Evolutionary conservation across 441 rosid species (phyloP), one percentile per base, ranked within the genome.

Genomic region (Populus hybrid): DNA sequence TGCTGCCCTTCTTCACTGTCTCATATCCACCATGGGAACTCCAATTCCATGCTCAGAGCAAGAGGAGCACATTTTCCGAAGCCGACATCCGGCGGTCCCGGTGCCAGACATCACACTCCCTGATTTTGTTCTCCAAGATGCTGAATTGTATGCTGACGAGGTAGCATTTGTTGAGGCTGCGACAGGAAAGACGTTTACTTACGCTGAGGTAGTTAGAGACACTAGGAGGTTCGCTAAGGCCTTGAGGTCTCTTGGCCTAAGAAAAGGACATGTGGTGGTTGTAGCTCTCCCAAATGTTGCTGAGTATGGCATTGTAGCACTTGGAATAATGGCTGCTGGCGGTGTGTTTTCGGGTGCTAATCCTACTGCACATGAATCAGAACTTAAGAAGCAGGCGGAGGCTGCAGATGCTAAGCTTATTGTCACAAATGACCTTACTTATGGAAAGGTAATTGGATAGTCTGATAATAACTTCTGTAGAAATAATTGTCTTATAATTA

Each of bases 291-390:
- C 99, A 5, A 94, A 94, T 59, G 78, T 93, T 11, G 97, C 96
- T 0, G 98, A 93, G 82, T 96, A 93, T 75, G 98, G 88, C 72
- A 88, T 90, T 24, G 87, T 91, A 30, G 97, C 88, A 0, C 88
- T 94, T 1, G 97, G 96, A 20, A 89, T 94, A 69, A 95, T 94
- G 99, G 88, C 99, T 14, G 90, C 94, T 8, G 95, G 97, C 11
- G 94, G 90, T 18, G 92, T 96, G 30, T 94, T 92, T 81, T 96
- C 98, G 0, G 99, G 98, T 2, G 93, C 91, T 57, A 94, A 95
- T 81, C 99, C 99, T 0, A 74, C 94, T 0, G 87, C 91, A 30
- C 95, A 87, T 46, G 85, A 87, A 18, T 92, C 94, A 0, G 97
- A 95, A 73, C 86, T 93, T 61, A 88, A 85, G 89, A 94, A 90